Percentiles rank a stretch among this genome's conserved stretches.
Evolutionary conservation across 306 rosid species (phyloP).

Genomic region (Prinsepia uniflora): DNA sequence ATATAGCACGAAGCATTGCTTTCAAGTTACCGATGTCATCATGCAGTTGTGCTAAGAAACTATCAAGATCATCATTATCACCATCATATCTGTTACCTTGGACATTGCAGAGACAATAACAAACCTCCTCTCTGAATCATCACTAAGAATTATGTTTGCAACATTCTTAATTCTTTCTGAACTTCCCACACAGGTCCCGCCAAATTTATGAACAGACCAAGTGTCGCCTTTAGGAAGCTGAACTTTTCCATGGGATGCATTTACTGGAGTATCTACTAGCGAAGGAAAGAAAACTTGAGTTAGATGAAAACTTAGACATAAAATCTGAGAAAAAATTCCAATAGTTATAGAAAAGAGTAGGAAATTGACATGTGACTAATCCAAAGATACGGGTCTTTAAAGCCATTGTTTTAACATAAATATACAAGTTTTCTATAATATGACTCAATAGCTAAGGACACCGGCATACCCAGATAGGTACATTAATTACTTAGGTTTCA

Average conservation of each 20-base stretch:
- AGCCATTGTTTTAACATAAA: too few species aligned
- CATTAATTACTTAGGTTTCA: too few species aligned
- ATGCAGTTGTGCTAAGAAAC: conserved; percentile 66
- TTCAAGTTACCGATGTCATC: conserved; percentile 71
- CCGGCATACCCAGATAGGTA: too few species aligned
- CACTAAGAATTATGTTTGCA: too few species aligned
- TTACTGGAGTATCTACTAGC: conserved; percentile 40
- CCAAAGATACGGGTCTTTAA: conserved; percentile 11
- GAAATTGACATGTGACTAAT: conserved; percentile 30
- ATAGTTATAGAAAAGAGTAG: background rate
- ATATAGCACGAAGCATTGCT: conserved; percentile 98
- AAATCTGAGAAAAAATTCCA: background rate
- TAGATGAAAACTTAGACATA: background rate
- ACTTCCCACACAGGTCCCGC: too few species aligned
- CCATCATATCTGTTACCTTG: conserved; percentile 99
- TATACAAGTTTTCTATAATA: too few species aligned
- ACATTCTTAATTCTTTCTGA: conserved; percentile 80
- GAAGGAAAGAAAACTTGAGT: background rate
- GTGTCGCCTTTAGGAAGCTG: too few species aligned
- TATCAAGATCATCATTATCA: conserved; percentile 67
- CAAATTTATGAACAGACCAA: too few species aligned
- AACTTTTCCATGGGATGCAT: conserved; percentile 42
- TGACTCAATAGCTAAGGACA: too few species aligned
- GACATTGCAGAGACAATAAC: too few species aligned
- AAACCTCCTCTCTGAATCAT: too few species aligned